A percentile compares a stretch with the other conserved stretches of the same genome.
These are phyloP conservation scores for Amanita thiersii DNA, from an alignment of 768 basidiomycete species.

Conservation along the genomic window DNA sequence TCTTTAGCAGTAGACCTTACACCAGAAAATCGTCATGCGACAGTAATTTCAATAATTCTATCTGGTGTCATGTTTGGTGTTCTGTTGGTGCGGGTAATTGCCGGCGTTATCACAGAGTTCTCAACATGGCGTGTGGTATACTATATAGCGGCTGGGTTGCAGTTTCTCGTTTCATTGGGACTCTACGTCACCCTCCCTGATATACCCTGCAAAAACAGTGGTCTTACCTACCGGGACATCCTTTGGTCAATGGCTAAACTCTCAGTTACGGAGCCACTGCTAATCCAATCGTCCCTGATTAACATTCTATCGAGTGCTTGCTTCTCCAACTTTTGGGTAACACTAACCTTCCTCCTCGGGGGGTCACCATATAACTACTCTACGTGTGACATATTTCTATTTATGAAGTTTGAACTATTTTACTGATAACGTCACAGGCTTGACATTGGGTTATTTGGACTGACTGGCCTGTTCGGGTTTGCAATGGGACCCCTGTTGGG, in stretches of 20 bases:
- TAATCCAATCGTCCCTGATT: constrained; percentile 62
- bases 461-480: constrained; percentile 68
- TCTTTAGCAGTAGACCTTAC: constrained; percentile 78
- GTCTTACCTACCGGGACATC: constrained; percentile 60
- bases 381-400: constrained; percentile 36
- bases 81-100: constrained; percentile 64
- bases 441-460: constrained; percentile 65
- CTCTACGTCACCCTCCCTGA: constrained; percentile 70
- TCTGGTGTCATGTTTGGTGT: constrained; percentile 67
- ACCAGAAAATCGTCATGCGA: constrained; percentile 60
- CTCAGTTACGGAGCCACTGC: constrained; percentile 66
- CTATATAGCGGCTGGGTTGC: constrained; percentile 69
- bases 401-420: neutral
- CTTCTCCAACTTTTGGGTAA: constrained; percentile 60
- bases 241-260: constrained; percentile 73
- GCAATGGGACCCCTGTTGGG: constrained; percentile 64
- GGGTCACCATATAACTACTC: constrained; percentile 71
- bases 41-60: constrained; percentile 68
- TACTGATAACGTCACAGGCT: constrained; percentile 20
- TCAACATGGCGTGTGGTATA: constrained; percentile 68
- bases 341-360: constrained; percentile 74
- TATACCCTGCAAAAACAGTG: constrained; percentile 67
- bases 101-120: constrained; percentile 70
- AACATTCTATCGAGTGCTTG: constrained; percentile 55
- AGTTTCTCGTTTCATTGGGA: constrained; percentile 46